Evolutionary conservation across 2,329 filamentous ascomycete genomes (phyloP), one percentile per base, ranked within the genome.

Genomic region (Nectriaceae sp.): DNA sequence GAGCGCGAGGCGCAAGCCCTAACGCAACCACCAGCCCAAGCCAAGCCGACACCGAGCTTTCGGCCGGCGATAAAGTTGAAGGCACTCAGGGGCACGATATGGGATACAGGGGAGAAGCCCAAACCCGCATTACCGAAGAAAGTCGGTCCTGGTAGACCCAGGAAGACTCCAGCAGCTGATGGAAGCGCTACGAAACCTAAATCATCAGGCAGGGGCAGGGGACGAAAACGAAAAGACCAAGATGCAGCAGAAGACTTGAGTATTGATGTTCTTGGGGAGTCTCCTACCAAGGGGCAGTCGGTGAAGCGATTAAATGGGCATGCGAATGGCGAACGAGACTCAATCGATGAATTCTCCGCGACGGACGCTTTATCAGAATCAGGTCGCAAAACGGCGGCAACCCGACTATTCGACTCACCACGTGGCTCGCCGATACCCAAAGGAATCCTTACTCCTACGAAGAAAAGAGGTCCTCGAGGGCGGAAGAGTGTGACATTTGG

Each of bases 401-500:
- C 5, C 21, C 37, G 16, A 11, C 16, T 39, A 4, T 21, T 39
- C 19, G 37, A 39, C 20, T 39, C 37, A 39, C 37, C 37, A 4
- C 37, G 16, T 10, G 37, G 11, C 4, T 39, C 37, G 10, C 37
- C 61, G 16, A 54, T 64, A n/a, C 71, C 78, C 10, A 83, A 78
- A 60, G 73, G 81, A 6, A 85, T 85, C 46, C 61, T 84, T 36
- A 78, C 79, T 3, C 81, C 83, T 3, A 71, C 70, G 16, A 80
- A 77, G 63, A 75, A 72, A 49, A 67, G 59, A 65, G 72, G 59
- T 54, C 69, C 42, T 20, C 65, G 64, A 16, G 62, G 64, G 16
- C 72, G 66, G 13, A 85, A 85, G 64, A 84, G 67, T 53, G 82
- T 85, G 13, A 76, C 73, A 0, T 85, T 85, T 57, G 70, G 61